A percentile compares a stretch with the other conserved stretches of the same genome.
phyloP scores from a whole-genome alignment of 495 filamentous ascomycete genomes.

The Lasiosphaeria miniovina region DNA sequence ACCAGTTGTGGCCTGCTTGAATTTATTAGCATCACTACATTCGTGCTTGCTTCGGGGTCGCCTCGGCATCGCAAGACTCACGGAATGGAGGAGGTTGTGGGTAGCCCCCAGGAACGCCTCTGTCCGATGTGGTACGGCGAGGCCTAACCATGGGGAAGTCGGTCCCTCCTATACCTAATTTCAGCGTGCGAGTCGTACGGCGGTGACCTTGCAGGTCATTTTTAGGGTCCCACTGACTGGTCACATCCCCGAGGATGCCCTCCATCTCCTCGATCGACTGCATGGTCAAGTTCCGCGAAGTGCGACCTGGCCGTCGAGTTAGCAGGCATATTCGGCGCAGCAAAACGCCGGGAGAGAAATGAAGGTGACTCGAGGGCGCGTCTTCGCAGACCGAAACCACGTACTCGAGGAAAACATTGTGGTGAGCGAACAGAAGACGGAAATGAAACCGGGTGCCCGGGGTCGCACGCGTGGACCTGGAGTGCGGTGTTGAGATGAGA shows the following conservation, averaged over 20 bases:
- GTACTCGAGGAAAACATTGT: too few relatives aligned
- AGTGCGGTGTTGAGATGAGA: too few relatives aligned
- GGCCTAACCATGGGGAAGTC: constrained; percentile 9
- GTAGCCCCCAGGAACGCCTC: constrained; percentile 9
- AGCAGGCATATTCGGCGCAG: background rate
- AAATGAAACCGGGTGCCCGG: too few relatives aligned
- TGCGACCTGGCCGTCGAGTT: background rate
- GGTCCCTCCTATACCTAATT: background rate
- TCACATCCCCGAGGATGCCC: constrained; percentile 14
- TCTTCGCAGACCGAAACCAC: too few relatives aligned
- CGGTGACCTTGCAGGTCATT: background rate
- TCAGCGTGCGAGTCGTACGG: background rate
- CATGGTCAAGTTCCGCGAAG: background rate
- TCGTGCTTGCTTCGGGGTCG: background rate
- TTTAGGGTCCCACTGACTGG: constrained; percentile 10
- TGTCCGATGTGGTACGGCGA: background rate
- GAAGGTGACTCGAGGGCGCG: background rate
- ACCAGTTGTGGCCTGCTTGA: constrained; percentile 16
- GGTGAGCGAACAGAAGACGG: too few relatives aligned
- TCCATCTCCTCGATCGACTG: constrained; percentile 17
- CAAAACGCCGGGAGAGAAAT: background rate
- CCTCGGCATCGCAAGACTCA: constrained; percentile 10
- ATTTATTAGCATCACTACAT: background rate
- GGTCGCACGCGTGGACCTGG: too few relatives aligned
- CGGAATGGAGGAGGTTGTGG: constrained; percentile 19